Conservation (phyloP, 306 rosid genomes). For the Boehmeria nivea region DNA sequence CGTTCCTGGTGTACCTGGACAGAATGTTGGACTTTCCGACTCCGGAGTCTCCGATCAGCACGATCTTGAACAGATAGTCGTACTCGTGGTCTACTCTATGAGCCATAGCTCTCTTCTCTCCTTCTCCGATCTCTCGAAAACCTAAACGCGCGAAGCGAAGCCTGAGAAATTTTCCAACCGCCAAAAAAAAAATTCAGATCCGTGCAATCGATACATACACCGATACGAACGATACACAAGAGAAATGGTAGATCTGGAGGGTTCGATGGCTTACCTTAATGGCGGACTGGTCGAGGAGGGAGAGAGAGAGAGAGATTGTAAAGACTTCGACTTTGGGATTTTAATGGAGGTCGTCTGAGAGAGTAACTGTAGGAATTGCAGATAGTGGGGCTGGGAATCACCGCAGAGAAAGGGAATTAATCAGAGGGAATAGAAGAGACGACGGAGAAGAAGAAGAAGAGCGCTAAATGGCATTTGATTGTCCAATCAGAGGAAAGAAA, state of each 20-base stretch:
- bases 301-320: neutral
- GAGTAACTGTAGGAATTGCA: constrained; percentile 4
- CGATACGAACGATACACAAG: neutral
- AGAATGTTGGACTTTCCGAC: constrained; percentile 97
- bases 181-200: constrained; percentile 19
- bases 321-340: neutral
- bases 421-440: neutral
- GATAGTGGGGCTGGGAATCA: no score
- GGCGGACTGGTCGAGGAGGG: constrained; percentile 33
- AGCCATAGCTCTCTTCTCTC: constrained; percentile 57
- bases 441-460: constrained; percentile 12
- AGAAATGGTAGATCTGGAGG: constrained; percentile 27
- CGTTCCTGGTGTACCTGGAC: constrained; percentile 93
- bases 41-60: constrained; percentile 94
- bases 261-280: constrained; percentile 32
- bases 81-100: constrained; percentile 95
- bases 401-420: no score
- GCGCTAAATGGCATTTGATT: neutral
- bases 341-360: neutral
- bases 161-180: constrained; percentile 2
- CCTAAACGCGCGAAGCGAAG: constrained; percentile 17
- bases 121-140: constrained; percentile 40
- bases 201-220: neutral
- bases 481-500: constrained; percentile 32
- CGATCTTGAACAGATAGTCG: constrained; percentile 94